Conservation (phyloP, 2,329 filamentous ascomycete species). For the Pseudogymnoascus sp. region DNA sequence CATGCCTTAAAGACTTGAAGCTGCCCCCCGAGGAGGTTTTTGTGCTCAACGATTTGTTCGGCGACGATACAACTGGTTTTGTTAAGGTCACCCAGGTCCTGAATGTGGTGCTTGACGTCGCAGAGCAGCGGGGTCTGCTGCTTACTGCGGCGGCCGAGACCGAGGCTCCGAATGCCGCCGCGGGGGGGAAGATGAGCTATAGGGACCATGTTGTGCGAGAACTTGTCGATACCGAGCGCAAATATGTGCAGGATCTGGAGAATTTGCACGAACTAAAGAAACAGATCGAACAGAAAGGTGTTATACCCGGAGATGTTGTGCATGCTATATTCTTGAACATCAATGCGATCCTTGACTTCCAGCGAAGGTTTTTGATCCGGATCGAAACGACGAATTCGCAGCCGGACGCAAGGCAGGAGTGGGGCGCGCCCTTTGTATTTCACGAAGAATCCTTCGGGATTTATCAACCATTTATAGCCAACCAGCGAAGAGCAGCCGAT, state of each 20-base stretch:
- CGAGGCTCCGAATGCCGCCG: conserved; percentile 38
- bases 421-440: conserved; percentile 82
- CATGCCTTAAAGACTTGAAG: conserved; percentile 72
- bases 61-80: conserved; percentile 92
- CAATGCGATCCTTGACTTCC: conserved; percentile 89
- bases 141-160: conserved; percentile 48
- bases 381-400: conserved; percentile 92
- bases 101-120: conserved; percentile 81
- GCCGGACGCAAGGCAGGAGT: conserved; percentile 68
- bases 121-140: conserved; percentile 69
- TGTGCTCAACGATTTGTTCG: conserved; percentile 82
- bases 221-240: conserved; percentile 87
- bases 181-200: conserved; percentile 56
- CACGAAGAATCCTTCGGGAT: conserved; percentile 85
- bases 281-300: conserved; percentile 75
- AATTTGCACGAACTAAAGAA: conserved; percentile 89
- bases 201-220: conserved; percentile 86
- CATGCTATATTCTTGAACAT: conserved; percentile 96
- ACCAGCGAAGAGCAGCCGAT: conserved; percentile 82
- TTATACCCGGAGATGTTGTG: conserved; percentile 79
- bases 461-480: conserved; percentile 95
- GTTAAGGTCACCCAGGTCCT: conserved; percentile 94
- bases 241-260: conserved; percentile 95
- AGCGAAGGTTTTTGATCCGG: conserved; percentile 86
- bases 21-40: conserved; percentile 79